Percentiles rank a stretch among this genome's conserved stretches.
Conservation (phyloP, 2,329 filamentous ascomycete genomes). For the Fonsecaea pedrosoi region DNA sequence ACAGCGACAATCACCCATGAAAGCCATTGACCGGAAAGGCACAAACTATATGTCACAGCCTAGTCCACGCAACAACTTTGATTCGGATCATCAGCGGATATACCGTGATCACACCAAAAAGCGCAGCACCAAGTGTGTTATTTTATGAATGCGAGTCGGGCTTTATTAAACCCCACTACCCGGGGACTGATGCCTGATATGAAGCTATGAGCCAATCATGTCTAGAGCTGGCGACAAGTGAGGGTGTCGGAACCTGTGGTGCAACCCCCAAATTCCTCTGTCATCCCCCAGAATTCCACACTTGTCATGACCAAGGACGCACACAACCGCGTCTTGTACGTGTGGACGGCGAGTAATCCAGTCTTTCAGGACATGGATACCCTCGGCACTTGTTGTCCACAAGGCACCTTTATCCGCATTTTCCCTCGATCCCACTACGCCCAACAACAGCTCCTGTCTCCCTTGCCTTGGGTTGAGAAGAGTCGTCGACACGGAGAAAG, state of each 20-base stretch:
- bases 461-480: constrained; percentile 20
- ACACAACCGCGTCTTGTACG: constrained; percentile 1
- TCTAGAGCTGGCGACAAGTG: constrained; percentile 19
- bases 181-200: constrained; percentile 17
- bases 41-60: constrained; percentile 29
- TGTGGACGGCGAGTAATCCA: not conserved
- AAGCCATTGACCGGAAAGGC: constrained; percentile 41
- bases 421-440: not conserved
- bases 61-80: constrained; percentile 25
- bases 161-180: not conserved
- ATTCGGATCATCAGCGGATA: constrained; percentile 33
- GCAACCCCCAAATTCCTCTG: constrained; percentile 4
- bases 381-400: constrained; percentile 13
- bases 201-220: constrained; percentile 22
- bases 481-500: constrained; percentile 2
- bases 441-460: constrained; percentile 1
- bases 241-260: not conserved
- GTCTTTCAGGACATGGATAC: not conserved
- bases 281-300: constrained; percentile 9
- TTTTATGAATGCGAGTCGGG: constrained; percentile 33
- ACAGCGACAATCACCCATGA: constrained; percentile 66
- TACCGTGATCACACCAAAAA: constrained; percentile 36
- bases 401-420: not conserved
- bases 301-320: not conserved
- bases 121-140: constrained; percentile 36